phyloP scores from a whole-genome alignment of 805 yeast genomes.

The Wickerhamiella parazyma region DNA sequence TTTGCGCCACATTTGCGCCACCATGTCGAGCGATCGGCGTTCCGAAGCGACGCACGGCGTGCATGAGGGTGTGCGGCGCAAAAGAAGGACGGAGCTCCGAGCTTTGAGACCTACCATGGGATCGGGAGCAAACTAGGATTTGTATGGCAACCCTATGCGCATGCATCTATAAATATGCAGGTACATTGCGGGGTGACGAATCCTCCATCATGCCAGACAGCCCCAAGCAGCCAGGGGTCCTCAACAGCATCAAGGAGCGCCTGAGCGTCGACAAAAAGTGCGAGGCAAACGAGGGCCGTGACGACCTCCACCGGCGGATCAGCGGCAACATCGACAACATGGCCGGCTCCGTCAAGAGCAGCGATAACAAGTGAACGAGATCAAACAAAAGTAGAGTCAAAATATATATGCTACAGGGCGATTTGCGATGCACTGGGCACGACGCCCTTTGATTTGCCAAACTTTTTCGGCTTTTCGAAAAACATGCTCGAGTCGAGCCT shows the following conservation, averaged over 20 bases:
- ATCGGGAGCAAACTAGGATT: too few relatives aligned
- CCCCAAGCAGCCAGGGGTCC: background rate
- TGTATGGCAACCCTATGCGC: too few relatives aligned
- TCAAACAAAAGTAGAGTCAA: too few relatives aligned
- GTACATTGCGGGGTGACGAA: background rate
- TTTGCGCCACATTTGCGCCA: slow-evolving; percentile 2
- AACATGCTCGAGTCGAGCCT: slow-evolving; percentile 7
- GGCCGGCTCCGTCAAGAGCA: too few relatives aligned
- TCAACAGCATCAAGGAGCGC: background rate
- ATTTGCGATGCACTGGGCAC: slow-evolving; percentile 6
- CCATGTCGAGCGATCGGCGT: background rate
- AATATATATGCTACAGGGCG: background rate
- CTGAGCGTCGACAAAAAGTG: background rate
- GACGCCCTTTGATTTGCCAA: slow-evolving; percentile 3
- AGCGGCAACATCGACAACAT: background rate
- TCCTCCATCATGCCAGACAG: background rate
- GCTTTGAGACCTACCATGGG: too few relatives aligned
- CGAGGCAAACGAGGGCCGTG: background rate
- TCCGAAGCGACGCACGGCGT: background rate
- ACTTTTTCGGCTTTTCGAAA: slow-evolving; percentile 4
- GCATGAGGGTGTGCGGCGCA: too few relatives aligned
- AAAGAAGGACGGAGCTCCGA: too few relatives aligned
- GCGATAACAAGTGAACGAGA: too few relatives aligned
- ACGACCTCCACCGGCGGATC: background rate
- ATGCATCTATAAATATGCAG: too few relatives aligned